A percentile compares a stretch with the other conserved stretches of the same genome.
These are phyloP conservation scores for Funneliformis geosporum DNA, from an alignment of 192 early-diverging fungal genomes.

Conservation along the genomic window DNA sequence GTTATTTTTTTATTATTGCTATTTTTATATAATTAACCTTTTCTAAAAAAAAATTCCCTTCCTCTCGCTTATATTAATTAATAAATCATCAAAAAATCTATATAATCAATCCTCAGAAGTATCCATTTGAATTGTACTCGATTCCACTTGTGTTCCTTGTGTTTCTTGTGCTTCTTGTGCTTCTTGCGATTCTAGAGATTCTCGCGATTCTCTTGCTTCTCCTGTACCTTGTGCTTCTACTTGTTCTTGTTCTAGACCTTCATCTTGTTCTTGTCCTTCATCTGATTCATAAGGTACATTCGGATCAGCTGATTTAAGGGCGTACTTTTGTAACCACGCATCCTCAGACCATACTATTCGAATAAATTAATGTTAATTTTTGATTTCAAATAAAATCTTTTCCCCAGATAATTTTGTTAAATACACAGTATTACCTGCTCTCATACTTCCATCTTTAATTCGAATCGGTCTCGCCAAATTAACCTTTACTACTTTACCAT, in stretches of 20 bases:
- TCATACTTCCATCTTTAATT: constrained; percentile 44
- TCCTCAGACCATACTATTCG: constrained; percentile 50
- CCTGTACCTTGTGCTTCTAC: neutral
- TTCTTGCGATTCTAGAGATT: neutral
- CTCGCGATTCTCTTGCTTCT: too few relatives aligned
- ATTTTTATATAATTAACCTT: too few relatives aligned
- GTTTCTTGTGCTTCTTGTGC: neutral
- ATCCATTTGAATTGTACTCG: neutral
- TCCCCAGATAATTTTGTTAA: neutral
- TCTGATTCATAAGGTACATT: constrained; percentile 14
- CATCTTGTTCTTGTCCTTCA: constrained; percentile 26
- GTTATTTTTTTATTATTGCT: too few relatives aligned
- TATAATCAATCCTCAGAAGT: neutral
- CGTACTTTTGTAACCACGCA: constrained; percentile 45
- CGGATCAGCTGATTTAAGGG: constrained; percentile 31
- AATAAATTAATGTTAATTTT: neutral
- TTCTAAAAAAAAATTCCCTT: too few relatives aligned
- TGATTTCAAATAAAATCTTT: neutral
- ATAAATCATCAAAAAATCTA: too few relatives aligned
- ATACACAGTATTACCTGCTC: constrained; percentile 39
- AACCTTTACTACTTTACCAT: constrained; percentile 87
- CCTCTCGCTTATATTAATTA: too few relatives aligned
- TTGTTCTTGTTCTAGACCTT: neutral
- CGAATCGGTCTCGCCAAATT: constrained; percentile 73
- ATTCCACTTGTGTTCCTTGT: neutral